A percentile compares a stretch with the other conserved stretches of the same genome.
Evolutionary conservation across 352 stramenopile species (phyloP).

Genomic region (Pythium brachiatum): DNA sequence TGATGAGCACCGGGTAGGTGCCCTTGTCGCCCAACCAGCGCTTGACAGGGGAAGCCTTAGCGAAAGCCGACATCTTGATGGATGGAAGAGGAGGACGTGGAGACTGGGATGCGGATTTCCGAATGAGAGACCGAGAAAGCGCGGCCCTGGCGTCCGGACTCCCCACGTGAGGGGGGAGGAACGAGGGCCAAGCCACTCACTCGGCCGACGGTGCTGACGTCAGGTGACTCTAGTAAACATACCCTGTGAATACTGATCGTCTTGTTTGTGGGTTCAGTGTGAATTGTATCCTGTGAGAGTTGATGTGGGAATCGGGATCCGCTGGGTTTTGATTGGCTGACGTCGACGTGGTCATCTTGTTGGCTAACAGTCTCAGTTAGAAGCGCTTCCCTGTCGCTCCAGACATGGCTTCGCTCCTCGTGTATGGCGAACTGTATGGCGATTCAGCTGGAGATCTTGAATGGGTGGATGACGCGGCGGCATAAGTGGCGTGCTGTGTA

Average conservation of each 20-base stretch:
- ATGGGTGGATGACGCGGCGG: constrained; percentile 22
- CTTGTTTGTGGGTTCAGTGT: not conserved
- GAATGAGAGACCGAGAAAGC: constrained; percentile 42
- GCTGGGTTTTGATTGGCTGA: constrained; percentile 25
- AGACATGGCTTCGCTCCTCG: not conserved
- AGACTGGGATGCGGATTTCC: constrained; percentile 47
- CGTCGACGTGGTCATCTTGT: constrained; percentile 22
- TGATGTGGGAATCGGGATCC: constrained; percentile 1
- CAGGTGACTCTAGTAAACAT: constrained; percentile 4
- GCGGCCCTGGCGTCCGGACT: not conserved
- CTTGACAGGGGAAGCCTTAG: constrained; percentile 49
- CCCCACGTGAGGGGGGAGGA: constrained; percentile 11
- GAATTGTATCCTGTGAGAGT: not conserved
- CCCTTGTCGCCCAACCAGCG: constrained; percentile 75
- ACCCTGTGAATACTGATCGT: constrained; percentile 16
- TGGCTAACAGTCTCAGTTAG: not conserved
- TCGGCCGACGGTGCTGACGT: constrained; percentile 27
- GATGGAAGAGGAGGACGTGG: not conserved
- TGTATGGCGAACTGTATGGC: constrained; percentile 7
- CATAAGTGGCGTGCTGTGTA: not conserved
- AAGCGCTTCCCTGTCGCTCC: constrained; percentile 23
- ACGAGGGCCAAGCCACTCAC: constrained; percentile 11
- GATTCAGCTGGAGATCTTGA: constrained; percentile 3
- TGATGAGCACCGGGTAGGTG: constrained; percentile 75
- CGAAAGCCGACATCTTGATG: constrained; percentile 48